Conservation (phyloP, 2,329 filamentous ascomycete genomes). For the Juglanconis juglandina region DNA sequence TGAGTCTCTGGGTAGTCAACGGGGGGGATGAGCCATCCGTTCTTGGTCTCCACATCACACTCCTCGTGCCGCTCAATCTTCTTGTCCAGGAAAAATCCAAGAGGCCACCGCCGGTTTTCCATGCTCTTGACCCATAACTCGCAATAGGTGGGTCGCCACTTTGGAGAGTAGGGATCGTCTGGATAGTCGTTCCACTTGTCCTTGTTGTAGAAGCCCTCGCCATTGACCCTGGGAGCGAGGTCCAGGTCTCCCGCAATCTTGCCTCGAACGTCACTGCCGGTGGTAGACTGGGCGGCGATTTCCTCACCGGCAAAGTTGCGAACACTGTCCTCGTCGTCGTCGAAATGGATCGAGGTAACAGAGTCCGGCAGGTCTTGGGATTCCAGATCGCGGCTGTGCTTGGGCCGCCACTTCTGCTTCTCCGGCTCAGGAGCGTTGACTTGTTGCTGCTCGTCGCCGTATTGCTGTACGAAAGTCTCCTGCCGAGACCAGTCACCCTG, state of each 20-base stretch:
- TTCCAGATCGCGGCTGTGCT: background rate
- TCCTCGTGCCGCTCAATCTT: conserved; percentile 1
- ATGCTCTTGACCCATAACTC: conserved; percentile 1
- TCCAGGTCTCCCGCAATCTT: conserved; percentile 13
- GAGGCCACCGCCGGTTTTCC: background rate
- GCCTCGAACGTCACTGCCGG: conserved; percentile 7
- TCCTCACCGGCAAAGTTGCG: background rate
- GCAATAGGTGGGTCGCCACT: background rate
- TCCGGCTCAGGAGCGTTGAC: background rate
- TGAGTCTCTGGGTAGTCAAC: conserved; percentile 11
- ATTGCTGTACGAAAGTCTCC: background rate
- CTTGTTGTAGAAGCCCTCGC: conserved; percentile 9
- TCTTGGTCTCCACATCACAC: conserved; percentile 14
- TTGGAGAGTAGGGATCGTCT: background rate
- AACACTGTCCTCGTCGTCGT: background rate
- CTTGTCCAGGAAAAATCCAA: background rate
- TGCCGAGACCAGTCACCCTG: too few relatives aligned
- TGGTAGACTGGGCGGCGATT: background rate
- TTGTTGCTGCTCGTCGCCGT: background rate
- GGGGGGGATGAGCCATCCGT: conserved; percentile 10
- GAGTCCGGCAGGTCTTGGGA: conserved; percentile 15
- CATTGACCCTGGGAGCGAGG: conserved; percentile 5
- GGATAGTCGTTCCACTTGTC: conserved; percentile 6
- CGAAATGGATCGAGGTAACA: background rate
- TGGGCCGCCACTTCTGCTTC: conserved; percentile 7